Evolutionary conservation across 257 asterid genomes (phyloP).

Genomic region (Ilex asprella): DNA sequence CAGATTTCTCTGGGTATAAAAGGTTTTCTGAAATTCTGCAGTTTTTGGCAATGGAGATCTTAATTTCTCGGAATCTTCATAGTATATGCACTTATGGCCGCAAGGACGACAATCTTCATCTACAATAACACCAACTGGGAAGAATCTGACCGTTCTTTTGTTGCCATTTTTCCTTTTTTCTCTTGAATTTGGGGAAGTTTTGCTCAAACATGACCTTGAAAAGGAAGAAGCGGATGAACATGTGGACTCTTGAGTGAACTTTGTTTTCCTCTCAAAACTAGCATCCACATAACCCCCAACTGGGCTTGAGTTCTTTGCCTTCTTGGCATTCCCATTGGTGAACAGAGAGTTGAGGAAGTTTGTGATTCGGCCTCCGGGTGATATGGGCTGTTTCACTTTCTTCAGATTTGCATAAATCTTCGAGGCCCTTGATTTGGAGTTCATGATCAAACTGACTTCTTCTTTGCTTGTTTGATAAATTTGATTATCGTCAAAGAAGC

Average conservation of each 20-base stretch:
- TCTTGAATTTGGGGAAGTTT: constrained; percentile 35
- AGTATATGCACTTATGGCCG: constrained; percentile 33
- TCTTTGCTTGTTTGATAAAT: constrained; percentile 11
- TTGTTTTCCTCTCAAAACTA: constrained; percentile 11
- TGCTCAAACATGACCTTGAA: constrained; percentile 69
- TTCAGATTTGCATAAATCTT: constrained; percentile 61
- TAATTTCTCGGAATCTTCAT: constrained; percentile 16
- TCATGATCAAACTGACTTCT: constrained; percentile 24
- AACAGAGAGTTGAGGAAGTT: constrained; percentile 54
- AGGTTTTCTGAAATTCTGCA: constrained; percentile 6
- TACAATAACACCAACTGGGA: constrained; percentile 56
- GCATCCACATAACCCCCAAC: constrained; percentile 5
- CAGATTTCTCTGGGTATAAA: constrained; percentile 18
- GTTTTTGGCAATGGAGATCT: constrained; percentile 25
- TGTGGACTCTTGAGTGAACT: constrained; percentile 22
- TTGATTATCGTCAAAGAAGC: constrained; percentile 12
- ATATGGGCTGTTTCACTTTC: constrained; percentile 70
- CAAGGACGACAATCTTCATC: constrained; percentile 56
- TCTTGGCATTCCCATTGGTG: constrained; percentile 31
- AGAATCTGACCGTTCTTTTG: constrained; percentile 58
- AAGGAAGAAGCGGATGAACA: constrained; percentile 61
- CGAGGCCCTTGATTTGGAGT: constrained; percentile 48
- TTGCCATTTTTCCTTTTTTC: constrained; percentile 29
- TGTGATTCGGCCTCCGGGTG: constrained; percentile 68
- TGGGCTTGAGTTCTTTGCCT: constrained; percentile 15